phyloP scores from a whole-genome alignment of 176 grass and related monocot genomes.

The Olyra latifolia region DNA sequence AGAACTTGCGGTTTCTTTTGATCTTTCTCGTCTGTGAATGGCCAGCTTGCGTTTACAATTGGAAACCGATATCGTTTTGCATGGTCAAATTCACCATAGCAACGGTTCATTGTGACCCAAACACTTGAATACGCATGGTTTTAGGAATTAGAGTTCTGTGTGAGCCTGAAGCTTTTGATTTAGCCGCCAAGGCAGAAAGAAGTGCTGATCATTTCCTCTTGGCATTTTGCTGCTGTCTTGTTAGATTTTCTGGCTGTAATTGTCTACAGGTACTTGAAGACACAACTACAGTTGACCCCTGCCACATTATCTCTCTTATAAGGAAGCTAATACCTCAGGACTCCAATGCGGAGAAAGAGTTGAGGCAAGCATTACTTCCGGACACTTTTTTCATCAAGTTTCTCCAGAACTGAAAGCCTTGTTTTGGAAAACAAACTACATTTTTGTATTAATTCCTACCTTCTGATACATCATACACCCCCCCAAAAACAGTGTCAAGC shows the following conservation, averaged over 20 bases:
- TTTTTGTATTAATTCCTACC: conserved; percentile 13
- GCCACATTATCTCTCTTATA: conserved; percentile 88
- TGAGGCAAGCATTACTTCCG: conserved; percentile 27
- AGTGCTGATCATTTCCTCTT: not conserved
- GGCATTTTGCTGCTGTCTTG: not conserved
- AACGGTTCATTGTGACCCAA: not conserved
- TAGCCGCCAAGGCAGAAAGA: not conserved
- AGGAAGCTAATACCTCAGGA: conserved; percentile 67
- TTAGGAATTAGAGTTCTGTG: not conserved
- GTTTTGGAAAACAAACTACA: not conserved
- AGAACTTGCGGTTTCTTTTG: not conserved
- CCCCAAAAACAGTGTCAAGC: conserved; percentile 28
- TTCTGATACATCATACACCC: conserved; percentile 9
- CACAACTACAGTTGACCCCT: conserved; percentile 83
- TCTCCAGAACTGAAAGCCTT: not conserved
- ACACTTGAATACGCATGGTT: not conserved
- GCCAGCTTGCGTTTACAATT: not conserved
- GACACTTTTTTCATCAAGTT: not conserved
- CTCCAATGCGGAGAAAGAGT: conserved; percentile 51
- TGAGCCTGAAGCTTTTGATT: not conserved
- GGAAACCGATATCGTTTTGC: not conserved
- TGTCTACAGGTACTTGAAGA: conserved; percentile 57
- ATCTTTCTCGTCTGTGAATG: not conserved
- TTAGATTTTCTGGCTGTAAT: conserved; percentile 4
- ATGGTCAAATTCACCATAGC: not conserved